Percentiles rank a stretch among this genome's conserved stretches.
Evolutionary conservation across 2,329 filamentous ascomycete genomes (phyloP).

Genomic region (Xylariales sp.): DNA sequence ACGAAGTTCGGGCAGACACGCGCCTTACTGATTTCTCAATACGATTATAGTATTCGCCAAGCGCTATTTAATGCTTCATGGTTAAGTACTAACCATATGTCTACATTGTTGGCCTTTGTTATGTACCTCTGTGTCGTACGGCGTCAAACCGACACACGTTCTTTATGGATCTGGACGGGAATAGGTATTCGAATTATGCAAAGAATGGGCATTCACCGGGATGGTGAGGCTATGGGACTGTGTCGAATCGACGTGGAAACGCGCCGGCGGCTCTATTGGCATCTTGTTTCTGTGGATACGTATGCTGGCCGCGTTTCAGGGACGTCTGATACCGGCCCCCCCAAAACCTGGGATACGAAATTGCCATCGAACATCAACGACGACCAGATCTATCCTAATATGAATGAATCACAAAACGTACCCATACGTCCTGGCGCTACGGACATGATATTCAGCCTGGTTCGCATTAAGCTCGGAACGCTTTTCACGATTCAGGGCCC

Average conservation of each 20-base stretch:
- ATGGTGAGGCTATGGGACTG: conserved; percentile 29
- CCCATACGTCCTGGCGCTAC: conserved; percentile 22
- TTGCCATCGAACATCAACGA: conserved; percentile 32
- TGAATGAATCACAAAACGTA: conserved; percentile 27
- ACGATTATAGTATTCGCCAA: neutral
- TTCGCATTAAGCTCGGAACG: conserved; percentile 15
- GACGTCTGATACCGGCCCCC: conserved; percentile 36
- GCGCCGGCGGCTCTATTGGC: conserved; percentile 29
- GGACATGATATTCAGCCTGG: conserved; percentile 34
- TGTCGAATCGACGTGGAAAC: conserved; percentile 45
- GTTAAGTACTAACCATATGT: neutral
- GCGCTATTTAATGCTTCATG: neutral
- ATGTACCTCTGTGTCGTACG: neutral
- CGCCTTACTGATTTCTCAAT: conserved; percentile 19
- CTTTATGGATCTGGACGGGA: neutral
- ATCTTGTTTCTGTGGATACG: neutral
- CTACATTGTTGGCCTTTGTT: neutral
- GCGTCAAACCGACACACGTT: neutral
- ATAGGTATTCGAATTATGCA: conserved; percentile 44
- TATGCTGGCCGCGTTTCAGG: neutral
- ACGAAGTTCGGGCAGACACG: conserved; percentile 20
- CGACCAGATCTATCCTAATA: conserved; percentile 28
- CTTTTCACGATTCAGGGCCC: neutral
- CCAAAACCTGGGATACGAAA: conserved; percentile 35
- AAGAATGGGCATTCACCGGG: conserved; percentile 47